These are phyloP conservation scores for Akebia trifoliata DNA, from an alignment of 164 flowering plant genomes.

Conservation along the genomic window DNA sequence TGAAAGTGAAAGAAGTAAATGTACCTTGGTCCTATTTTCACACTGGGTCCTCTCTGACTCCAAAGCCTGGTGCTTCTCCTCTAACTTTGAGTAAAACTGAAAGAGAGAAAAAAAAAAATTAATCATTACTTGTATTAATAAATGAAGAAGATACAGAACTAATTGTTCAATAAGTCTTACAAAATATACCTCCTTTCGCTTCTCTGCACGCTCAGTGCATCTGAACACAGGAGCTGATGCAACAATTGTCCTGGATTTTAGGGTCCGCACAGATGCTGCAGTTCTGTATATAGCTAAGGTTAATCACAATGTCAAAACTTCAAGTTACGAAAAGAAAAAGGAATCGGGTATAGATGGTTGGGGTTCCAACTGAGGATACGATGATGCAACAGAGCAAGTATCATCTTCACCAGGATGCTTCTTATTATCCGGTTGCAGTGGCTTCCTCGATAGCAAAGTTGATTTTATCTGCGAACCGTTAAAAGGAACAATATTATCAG, in stretches of 20 bases:
- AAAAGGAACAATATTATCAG: conserved; percentile 2
- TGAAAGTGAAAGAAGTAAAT: too few relatives aligned
- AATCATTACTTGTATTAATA: not conserved
- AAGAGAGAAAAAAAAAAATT: not conserved
- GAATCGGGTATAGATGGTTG: not conserved
- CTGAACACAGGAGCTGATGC: conserved; percentile 72
- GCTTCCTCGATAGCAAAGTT: conserved; percentile 44
- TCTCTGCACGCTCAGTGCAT: conserved; percentile 70
- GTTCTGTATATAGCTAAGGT: conserved; percentile 55
- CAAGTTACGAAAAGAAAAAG: too few relatives aligned
- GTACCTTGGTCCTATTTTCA: conserved; percentile 80
- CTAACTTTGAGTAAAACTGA: conserved; percentile 72
- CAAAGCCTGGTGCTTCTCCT: conserved; percentile 77
- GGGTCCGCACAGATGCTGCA: conserved; percentile 49
- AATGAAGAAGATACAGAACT: too few relatives aligned
- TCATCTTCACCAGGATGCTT: conserved; percentile 82
- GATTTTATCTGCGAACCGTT: conserved; percentile 39
- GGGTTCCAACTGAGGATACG: conserved; percentile 57
- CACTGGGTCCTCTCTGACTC: conserved; percentile 63
- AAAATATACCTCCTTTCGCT: conserved; percentile 46
- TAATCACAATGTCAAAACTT: too few relatives aligned
- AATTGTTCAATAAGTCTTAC: conserved; percentile 2
- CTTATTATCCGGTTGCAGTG: conserved; percentile 41
- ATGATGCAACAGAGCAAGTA: conserved; percentile 68
- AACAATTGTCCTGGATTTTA: conserved; percentile 46